These are phyloP conservation scores for Xylariaceae sp. DNA, from an alignment of 2,329 filamentous ascomycete species.

Conservation along the genomic window DNA sequence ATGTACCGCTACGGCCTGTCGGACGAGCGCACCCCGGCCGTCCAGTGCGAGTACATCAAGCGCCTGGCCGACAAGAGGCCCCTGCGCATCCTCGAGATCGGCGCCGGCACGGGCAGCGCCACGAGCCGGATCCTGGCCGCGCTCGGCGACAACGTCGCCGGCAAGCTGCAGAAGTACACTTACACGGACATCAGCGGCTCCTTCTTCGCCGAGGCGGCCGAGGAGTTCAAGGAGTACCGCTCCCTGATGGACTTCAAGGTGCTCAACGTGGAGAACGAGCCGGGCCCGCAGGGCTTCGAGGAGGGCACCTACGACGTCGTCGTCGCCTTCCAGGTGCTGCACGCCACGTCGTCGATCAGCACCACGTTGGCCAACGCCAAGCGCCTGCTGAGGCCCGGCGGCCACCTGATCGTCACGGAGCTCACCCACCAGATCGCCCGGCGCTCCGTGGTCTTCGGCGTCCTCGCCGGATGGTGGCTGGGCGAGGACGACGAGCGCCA, in stretches of 20 bases:
- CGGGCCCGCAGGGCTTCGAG: conserved; percentile 20
- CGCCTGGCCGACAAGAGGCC: conserved; percentile 22
- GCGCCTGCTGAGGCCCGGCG: conserved; percentile 23
- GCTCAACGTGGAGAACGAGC: conserved; percentile 21
- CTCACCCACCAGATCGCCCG: conserved; percentile 21
- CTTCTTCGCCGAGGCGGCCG: conserved; percentile 27
- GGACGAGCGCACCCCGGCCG: conserved; percentile 20
- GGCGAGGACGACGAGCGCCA: conserved; percentile 21
- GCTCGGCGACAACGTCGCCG: conserved; percentile 20
- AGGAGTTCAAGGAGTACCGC: conserved; percentile 21
- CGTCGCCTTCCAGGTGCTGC: conserved; percentile 25
- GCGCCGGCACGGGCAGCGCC: conserved; percentile 35
- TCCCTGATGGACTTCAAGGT: conserved; percentile 23
- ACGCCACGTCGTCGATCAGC: conserved; percentile 21
- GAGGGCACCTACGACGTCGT: conserved; percentile 23
- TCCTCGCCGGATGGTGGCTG: conserved; percentile 27
- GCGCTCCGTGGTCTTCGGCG: conserved; percentile 23
- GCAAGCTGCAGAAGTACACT: conserved; percentile 31
- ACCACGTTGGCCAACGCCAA: conserved; percentile 18
- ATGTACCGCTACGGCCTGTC: conserved; percentile 23
- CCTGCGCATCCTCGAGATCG: conserved; percentile 30
- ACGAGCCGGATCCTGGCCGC: conserved; percentile 30
- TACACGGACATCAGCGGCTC: conserved; percentile 36
- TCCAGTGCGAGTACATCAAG: conserved; percentile 21
- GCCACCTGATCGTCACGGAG: conserved; percentile 22